phyloP scores from a whole-genome alignment of 2,329 filamentous ascomycete genomes.

The Arthrinium puccinioides region DNA sequence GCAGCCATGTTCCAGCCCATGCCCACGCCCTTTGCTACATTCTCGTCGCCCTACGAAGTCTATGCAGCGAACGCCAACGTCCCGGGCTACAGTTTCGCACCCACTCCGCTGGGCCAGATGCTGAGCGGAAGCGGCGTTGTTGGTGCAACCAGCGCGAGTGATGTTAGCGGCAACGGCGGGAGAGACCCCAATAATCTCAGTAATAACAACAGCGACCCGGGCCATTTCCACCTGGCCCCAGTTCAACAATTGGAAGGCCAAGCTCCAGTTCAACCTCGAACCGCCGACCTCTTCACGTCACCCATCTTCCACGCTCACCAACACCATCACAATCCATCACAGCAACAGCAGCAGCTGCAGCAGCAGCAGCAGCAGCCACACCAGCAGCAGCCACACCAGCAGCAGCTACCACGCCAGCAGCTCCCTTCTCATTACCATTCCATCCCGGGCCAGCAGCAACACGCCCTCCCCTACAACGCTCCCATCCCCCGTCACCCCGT shows the following conservation, averaged over 20 bases:
- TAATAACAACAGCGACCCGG: neutral
- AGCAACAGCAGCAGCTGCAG: conserved; percentile 6
- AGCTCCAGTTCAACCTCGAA: neutral
- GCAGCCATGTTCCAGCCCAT: conserved; percentile 50
- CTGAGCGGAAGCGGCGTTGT: conserved; percentile 14
- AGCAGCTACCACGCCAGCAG: neutral
- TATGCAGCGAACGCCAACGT: conserved; percentile 18
- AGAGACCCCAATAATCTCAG: neutral
- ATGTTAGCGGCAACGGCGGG: conserved; percentile 6
- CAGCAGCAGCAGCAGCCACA: conserved; percentile 4
- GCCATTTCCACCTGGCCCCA: neutral
- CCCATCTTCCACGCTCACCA: conserved; percentile 13
- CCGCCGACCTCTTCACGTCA: conserved; percentile 15
- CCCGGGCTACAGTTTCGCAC: conserved; percentile 20
- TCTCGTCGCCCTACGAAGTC: conserved; percentile 33
- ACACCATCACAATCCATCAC: conserved; percentile 6
- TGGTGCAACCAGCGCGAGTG: conserved; percentile 5
- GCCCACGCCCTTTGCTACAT: conserved; percentile 40
- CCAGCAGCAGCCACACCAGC: neutral
- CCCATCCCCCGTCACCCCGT: conserved; percentile 10
- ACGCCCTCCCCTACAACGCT: conserved; percentile 1
- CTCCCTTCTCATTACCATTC: neutral
- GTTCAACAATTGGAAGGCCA: too few relatives aligned
- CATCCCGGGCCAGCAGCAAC: neutral
- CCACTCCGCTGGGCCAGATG: conserved; percentile 20